Evolutionary conservation across 2,329 filamentous ascomycete species (phyloP).

Genomic region (Fusarium armeniacum): DNA sequence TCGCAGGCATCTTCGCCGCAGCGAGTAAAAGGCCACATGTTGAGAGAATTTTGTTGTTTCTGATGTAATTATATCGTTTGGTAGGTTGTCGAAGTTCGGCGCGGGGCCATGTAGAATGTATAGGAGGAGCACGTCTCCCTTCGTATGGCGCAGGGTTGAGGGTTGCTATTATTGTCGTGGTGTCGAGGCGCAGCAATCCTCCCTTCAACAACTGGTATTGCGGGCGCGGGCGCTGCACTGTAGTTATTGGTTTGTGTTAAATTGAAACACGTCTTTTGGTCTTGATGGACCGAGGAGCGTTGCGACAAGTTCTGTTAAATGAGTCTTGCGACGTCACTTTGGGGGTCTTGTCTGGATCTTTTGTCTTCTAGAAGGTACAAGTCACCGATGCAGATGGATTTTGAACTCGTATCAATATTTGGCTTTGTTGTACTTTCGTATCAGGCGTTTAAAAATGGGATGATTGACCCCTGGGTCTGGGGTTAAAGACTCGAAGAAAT

Average conservation of each 20-base stretch:
- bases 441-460: slow-evolving; percentile 8
- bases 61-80: slow-evolving; percentile 14
- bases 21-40: slow-evolving; percentile 61
- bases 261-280: slow-evolving; percentile 22
- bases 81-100: slow-evolving; percentile 16
- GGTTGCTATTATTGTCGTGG: neutral
- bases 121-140: slow-evolving; percentile 6
- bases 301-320: slow-evolving; percentile 21
- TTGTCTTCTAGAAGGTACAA: neutral
- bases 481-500: slow-evolving; percentile 25
- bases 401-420: neutral
- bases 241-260: slow-evolving; percentile 8
- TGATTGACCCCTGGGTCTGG: slow-evolving; percentile 22
- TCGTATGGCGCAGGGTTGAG: slow-evolving; percentile 3
- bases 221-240: slow-evolving; percentile 6
- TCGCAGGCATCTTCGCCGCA: slow-evolving; percentile 71
- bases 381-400: neutral
- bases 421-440: neutral
- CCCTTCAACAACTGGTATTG: slow-evolving; percentile 13
- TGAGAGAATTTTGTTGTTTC: slow-evolving; percentile 2
- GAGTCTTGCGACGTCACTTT: slow-evolving; percentile 27
- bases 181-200: slow-evolving; percentile 24
- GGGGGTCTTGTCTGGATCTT: slow-evolving; percentile 1
- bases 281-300: slow-evolving; percentile 14
- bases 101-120: slow-evolving; percentile 16